Conservation (phyloP, 768 basidiomycete genomes). For the Lactifluus pinguis region DNA sequence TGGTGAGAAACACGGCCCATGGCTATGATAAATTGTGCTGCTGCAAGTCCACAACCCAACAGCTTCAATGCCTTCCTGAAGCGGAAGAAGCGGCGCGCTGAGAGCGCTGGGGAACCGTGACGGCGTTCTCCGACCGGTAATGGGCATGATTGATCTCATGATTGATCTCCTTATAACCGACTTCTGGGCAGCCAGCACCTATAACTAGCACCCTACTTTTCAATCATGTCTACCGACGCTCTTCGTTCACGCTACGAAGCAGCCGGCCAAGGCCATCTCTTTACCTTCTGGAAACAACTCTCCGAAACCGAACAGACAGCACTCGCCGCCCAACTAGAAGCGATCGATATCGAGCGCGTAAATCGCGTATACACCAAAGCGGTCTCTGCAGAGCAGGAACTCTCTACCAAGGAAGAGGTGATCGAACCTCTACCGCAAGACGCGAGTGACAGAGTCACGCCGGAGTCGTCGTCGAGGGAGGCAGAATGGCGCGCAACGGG, state of each 20-base stretch:
- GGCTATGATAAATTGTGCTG: too few relatives aligned
- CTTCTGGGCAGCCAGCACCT: too few relatives aligned
- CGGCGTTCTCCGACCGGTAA: too few relatives aligned
- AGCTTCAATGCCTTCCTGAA: too few relatives aligned
- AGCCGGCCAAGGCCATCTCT: slow-evolving; percentile 83
- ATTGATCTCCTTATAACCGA: too few relatives aligned
- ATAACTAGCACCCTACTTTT: not conserved
- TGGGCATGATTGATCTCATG: too few relatives aligned
- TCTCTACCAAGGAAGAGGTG: slow-evolving; percentile 31
- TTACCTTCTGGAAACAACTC: slow-evolving; percentile 78
- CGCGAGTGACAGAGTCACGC: slow-evolving; percentile 56
- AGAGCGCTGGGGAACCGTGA: too few relatives aligned
- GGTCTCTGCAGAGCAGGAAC: slow-evolving; percentile 51
- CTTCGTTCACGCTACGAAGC: slow-evolving; percentile 58
- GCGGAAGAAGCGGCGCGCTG: too few relatives aligned
- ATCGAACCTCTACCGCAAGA: slow-evolving; percentile 79
- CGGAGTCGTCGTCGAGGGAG: slow-evolving; percentile 44
- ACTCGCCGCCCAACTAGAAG: slow-evolving; percentile 62
- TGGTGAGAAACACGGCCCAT: too few relatives aligned
- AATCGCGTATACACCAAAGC: slow-evolving; percentile 82
- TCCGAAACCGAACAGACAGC: slow-evolving; percentile 49
- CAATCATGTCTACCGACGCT: slow-evolving; percentile 44
- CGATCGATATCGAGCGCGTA: slow-evolving; percentile 83
- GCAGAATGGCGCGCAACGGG: slow-evolving; percentile 72
- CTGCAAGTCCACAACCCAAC: too few relatives aligned